Percentiles rank a stretch among this genome's conserved stretches.
These are phyloP conservation scores for Macrolepiota dolichaula DNA, from an alignment of 768 basidiomycete genomes.

Conservation along the genomic window DNA sequence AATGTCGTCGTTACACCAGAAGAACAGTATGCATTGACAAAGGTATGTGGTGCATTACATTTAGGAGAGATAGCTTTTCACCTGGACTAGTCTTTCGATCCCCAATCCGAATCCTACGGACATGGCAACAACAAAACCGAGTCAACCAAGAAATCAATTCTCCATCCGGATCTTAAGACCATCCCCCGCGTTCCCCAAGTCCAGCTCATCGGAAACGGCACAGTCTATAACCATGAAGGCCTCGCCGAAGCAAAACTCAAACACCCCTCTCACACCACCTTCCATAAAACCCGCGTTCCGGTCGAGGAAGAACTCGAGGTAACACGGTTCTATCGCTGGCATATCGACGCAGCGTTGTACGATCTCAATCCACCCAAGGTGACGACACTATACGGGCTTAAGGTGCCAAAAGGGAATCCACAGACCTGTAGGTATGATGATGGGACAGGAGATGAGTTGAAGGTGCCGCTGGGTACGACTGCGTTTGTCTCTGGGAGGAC, in stretches of 20 bases:
- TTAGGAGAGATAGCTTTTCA: too few species aligned
- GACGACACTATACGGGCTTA: slow-evolving; percentile 78
- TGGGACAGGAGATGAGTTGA: slow-evolving; percentile 76
- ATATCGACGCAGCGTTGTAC: slow-evolving; percentile 85
- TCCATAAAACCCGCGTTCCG: slow-evolving; percentile 76
- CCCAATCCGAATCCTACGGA: slow-evolving; percentile 57
- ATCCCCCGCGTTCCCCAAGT: slow-evolving; percentile 85
- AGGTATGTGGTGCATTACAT: too few species aligned
- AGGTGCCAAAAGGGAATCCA: slow-evolving; percentile 56
- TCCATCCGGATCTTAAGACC: slow-evolving; percentile 85
- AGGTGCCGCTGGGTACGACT: slow-evolving; percentile 82
- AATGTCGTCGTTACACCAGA: slow-evolving; percentile 67
- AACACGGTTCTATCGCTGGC: slow-evolving; percentile 87
- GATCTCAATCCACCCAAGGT: slow-evolving; percentile 72
- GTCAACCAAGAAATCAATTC: slow-evolving; percentile 64
- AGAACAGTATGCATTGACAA: slow-evolving; percentile 79
- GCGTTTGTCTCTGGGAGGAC: slow-evolving; percentile 76
- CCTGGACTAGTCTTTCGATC: slow-evolving; percentile 66
- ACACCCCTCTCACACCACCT: slow-evolving; percentile 81
- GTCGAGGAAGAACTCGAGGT: slow-evolving; percentile 70
- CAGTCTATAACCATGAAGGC: slow-evolving; percentile 77
- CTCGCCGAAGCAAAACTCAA: slow-evolving; percentile 75
- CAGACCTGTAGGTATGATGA: slow-evolving; percentile 80
- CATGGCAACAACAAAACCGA: slow-evolving; percentile 86
- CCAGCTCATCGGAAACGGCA: slow-evolving; percentile 87